Conservation (phyloP, 257 asterid genomes). For the Penstemon barbatus region DNA sequence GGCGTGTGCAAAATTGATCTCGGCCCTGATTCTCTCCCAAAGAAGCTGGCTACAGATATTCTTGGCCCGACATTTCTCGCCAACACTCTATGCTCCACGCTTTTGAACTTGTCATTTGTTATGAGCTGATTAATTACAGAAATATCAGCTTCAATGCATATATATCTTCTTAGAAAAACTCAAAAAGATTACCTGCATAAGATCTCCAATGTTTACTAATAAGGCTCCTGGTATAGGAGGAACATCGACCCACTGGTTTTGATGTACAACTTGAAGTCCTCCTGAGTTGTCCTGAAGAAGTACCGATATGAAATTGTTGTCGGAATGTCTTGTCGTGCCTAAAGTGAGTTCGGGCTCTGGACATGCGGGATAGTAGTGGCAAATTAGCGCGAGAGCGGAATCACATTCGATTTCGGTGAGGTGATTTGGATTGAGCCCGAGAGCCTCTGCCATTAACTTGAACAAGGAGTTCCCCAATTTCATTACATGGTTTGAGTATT, state of each 20-base stretch:
- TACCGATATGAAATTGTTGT: conserved; percentile 29
- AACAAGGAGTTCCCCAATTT: conserved; percentile 14
- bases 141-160: no score
- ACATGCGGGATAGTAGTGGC: conserved; percentile 33
- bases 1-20: conserved; percentile 33
- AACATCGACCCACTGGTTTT: conserved; percentile 31
- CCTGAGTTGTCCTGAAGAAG: conserved; percentile 35
- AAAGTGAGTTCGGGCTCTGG: conserved; percentile 33
- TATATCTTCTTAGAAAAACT: no score
- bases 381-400: conserved; percentile 16
- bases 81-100: conserved; percentile 35
- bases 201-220: conserved; percentile 33
- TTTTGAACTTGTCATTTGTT: conserved; percentile 17
- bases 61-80: conserved; percentile 35
- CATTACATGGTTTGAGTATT: conserved; percentile 24
- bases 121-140: no score
- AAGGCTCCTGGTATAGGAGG: conserved; percentile 37
- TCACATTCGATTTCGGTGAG: conserved; percentile 18
- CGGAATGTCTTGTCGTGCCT: conserved; percentile 24
- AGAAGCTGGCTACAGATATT: conserved; percentile 51
- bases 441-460: conserved; percentile 27
- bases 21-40: conserved; percentile 25
- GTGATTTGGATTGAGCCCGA: conserved; percentile 15
- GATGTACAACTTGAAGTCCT: conserved; percentile 36
- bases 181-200: conserved; percentile 29